A percentile compares a stretch with the other conserved stretches of the same genome.
These are phyloP conservation scores for Botrytis aclada DNA, from an alignment of 2,329 filamentous ascomycete genomes.

Conservation along the genomic window DNA sequence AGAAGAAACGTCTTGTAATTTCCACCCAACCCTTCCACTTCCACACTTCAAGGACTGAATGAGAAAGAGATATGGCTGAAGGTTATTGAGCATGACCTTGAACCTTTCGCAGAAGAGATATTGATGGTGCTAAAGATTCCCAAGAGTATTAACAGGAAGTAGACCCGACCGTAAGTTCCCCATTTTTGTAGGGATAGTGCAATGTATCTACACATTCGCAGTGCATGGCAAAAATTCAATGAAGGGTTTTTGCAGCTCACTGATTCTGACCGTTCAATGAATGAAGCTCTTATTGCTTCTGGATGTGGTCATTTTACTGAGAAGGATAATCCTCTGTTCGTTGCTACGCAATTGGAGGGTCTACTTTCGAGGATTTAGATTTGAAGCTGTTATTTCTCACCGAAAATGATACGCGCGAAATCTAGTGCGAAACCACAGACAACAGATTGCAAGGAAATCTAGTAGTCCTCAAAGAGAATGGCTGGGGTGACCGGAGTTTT, in stretches of 20 bases:
- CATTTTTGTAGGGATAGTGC: background rate
- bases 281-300: background rate
- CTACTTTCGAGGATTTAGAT: background rate
- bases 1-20: background rate
- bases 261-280: background rate
- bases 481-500: background rate
- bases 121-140: background rate
- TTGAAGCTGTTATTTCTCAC: fast-evolving
- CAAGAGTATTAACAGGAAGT: background rate
- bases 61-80: background rate
- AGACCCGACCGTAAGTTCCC: background rate
- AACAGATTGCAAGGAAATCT: background rate
- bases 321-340: background rate
- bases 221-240: background rate
- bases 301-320: background rate
- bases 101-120: background rate
- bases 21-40: background rate
- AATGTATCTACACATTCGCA: background rate
- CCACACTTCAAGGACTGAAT: background rate
- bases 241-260: background rate
- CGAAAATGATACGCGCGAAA: fast-evolving
- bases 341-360: background rate
- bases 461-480: background rate
- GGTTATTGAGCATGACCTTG: background rate
- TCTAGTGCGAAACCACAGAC: background rate